Evolutionary conservation across 768 basidiomycete genomes (phyloP).

Genomic region (Auriscalpium orientale): DNA sequence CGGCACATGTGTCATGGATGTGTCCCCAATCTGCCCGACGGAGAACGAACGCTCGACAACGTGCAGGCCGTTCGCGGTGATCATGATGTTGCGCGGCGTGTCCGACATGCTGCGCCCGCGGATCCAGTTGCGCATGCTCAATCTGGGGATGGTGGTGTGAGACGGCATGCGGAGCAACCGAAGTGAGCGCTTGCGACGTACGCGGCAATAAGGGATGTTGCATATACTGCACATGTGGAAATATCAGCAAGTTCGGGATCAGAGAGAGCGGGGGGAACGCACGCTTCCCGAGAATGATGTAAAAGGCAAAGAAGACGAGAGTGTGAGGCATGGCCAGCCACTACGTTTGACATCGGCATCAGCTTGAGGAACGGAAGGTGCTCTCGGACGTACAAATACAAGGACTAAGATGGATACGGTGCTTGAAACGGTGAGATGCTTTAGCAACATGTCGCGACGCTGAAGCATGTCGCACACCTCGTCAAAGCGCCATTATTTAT

Average conservation of each 20-base stretch:
- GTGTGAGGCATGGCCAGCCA: neutral
- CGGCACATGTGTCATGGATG: no score
- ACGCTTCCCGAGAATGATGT: neutral
- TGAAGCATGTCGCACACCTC: neutral
- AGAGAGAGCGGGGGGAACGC: neutral
- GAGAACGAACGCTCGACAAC: neutral
- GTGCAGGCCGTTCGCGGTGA: neutral
- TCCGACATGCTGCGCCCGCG: neutral
- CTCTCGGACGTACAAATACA: neutral
- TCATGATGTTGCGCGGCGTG: neutral
- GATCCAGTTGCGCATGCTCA: conserved; percentile 1
- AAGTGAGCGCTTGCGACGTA: neutral
- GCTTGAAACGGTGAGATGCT: neutral
- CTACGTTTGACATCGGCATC: neutral
- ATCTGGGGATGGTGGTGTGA: neutral
- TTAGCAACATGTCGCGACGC: neutral
- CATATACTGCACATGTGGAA: neutral
- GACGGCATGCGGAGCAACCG: no score
- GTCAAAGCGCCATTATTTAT: neutral
- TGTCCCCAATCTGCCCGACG: neutral
- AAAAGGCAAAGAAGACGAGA: neutral
- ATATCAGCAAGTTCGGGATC: neutral
- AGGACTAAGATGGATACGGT: neutral
- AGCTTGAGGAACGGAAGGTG: no score
- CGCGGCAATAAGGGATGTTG: neutral